Base-by-base conservation (phyloP, 2,329 filamentous ascomycete genomes). In the Macroventuria anomochaeta region DNA sequence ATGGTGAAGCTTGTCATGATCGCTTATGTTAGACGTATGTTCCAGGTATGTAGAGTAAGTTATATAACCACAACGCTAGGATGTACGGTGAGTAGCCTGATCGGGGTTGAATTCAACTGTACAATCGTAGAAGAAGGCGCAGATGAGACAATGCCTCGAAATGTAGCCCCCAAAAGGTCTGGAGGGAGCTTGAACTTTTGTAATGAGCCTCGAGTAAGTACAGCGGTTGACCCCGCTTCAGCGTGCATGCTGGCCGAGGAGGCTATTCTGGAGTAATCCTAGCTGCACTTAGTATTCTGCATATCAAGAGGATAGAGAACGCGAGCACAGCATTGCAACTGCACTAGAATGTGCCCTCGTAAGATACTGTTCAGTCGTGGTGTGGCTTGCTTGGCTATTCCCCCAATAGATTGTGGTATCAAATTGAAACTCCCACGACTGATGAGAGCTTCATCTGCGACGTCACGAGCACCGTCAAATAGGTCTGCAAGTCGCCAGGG, bases 1-100 rank as follows among this genome's bases (percentile, higher is more conserved):
- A 83, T 82, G 1, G 65, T 61, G 28, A 83, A 75, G 59, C 77
- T 77, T 7, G 65, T 65, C 65, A 68, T n/a, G n/a, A n/a, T n/a
- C n/a, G n/a, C n/a, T n/a, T n/a, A n/a, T 68, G n/a, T 21, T 50
- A 31, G 10, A 3, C 8, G 29, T 13, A 12, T 33, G n/a, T 21
- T 34, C 13, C 10, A 11, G 18, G 28, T 12, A 18, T 32, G 26
- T 21, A 0, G 15, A 3, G 28, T 7, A 32, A 32, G 17, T 7
- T 18, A n/a, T 1, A 28, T 31, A 13, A 5, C 23, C 5, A 25
- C 23, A 5, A 25, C 8, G 8, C 23, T 25, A 25, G 23, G n/a
- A n/a, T 25, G 5, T 8, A 25, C 23, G 28, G 5, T 20, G 38
- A 26, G n/a, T 12, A 10, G 23, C 17, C 8, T 29, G 7, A 13